Conservation (phyloP, 345 rosid species). For the Euphorbia pulcherrima region DNA sequence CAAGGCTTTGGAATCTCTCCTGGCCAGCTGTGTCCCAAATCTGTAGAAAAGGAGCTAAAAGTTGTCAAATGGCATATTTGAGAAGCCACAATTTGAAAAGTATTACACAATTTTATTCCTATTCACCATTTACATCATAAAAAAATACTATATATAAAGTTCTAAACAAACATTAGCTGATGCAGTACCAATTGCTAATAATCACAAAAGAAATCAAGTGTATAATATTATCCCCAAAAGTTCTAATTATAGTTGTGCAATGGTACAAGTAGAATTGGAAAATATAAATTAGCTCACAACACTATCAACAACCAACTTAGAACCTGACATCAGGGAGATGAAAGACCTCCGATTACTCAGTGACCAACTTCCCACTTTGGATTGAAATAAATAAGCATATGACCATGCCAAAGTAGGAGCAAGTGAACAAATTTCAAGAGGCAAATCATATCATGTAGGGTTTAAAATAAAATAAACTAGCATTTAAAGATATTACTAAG, state of each 20-base stretch:
- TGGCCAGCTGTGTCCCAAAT: slow-evolving; percentile 96
- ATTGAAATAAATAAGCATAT: neutral
- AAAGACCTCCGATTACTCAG: neutral
- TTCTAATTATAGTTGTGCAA: neutral
- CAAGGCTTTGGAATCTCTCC: slow-evolving; percentile 85
- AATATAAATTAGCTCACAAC: neutral
- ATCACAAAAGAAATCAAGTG: too few species aligned
- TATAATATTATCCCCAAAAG: neutral
- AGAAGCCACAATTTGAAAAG: neutral
- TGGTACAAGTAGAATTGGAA: neutral
- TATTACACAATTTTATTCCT: neutral
- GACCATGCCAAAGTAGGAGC: neutral
- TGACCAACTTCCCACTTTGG: neutral
- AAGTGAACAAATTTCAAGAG: neutral
- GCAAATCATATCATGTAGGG: neutral
- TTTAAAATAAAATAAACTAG: neutral
- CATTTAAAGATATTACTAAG: neutral
- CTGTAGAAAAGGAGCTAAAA: slow-evolving; percentile 25
- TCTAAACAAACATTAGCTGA: neutral
- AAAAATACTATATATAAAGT: too few species aligned
- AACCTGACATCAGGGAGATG: neutral
- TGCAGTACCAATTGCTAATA: too few species aligned
- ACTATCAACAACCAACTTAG: neutral
- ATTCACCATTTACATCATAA: neutral
- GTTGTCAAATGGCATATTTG: neutral